A percentile compares a stretch with the other conserved stretches of the same genome.
phyloP scores from a whole-genome alignment of 2,329 filamentous ascomycete species.

The Teratosphaeria gauchensis region DNA sequence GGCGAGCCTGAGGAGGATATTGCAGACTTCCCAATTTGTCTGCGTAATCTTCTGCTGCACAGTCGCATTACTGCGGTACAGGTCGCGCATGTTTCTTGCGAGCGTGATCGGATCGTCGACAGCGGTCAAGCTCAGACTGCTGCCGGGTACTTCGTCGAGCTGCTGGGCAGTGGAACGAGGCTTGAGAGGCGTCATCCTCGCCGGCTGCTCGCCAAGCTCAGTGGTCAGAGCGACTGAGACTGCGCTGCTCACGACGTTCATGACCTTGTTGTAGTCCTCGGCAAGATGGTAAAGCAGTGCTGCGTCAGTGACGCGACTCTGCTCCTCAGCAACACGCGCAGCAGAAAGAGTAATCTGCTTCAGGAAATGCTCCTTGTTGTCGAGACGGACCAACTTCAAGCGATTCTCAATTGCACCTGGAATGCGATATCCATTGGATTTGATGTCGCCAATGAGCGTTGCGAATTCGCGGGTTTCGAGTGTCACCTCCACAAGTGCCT shows the following conservation, averaged over 20 bases:
- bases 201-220: conserved; percentile 71
- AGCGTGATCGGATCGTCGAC: conserved; percentile 58
- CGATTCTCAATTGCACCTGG: conserved; percentile 81
- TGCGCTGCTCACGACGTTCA: conserved; percentile 78
- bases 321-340: conserved; percentile 86
- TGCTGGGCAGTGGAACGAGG: conserved; percentile 44
- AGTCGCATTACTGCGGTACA: conserved; percentile 53
- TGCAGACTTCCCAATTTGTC: conserved; percentile 49
- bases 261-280: conserved; percentile 90
- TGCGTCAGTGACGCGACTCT: conserved; percentile 84
- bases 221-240: conserved; percentile 82
- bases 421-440: conserved; percentile 73
- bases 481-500: conserved; percentile 85
- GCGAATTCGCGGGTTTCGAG: conserved; percentile 97
- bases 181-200: conserved; percentile 71
- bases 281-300: conserved; percentile 91
- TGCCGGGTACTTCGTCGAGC: conserved; percentile 30
- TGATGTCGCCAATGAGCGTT: conserved; percentile 83
- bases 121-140: conserved; percentile 56
- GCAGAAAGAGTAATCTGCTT: conserved; percentile 88
- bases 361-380: conserved; percentile 74
- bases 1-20: conserved; percentile 51
- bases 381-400: conserved; percentile 67
- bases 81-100: conserved; percentile 50
- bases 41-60: conserved; percentile 52